Conservation (phyloP, 164 flowering plant genomes). For the Liquidambar formosana region DNA sequence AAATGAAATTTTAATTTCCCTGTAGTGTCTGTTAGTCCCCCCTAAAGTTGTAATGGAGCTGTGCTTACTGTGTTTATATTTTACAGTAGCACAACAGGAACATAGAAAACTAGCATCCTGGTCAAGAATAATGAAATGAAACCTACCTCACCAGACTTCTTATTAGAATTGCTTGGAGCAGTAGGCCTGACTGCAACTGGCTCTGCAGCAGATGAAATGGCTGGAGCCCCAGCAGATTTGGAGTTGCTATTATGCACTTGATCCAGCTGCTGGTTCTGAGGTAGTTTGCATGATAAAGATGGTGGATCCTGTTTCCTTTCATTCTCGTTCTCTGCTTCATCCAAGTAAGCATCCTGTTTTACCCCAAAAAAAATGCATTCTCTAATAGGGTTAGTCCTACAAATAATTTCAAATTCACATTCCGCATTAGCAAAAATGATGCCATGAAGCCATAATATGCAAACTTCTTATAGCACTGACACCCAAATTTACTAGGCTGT, state of each 20-base stretch:
- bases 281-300: conserved; percentile 20
- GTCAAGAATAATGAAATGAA: conserved; percentile 5
- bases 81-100: neutral
- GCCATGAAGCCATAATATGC: neutral
- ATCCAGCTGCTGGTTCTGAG: conserved; percentile 34
- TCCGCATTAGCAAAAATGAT: neutral
- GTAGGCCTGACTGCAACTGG: conserved; percentile 1
- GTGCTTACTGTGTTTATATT: neutral
- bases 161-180: conserved; percentile 27
- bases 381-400: neutral
- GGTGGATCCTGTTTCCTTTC: conserved; percentile 32
- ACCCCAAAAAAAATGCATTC: conserved; percentile 13
- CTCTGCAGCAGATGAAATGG: conserved; percentile 15
- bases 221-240: conserved; percentile 10
- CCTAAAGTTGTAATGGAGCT: no score
- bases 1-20: neutral
- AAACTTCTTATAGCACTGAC: neutral
- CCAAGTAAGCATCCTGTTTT: conserved; percentile 17
- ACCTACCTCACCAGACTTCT: conserved; percentile 50
- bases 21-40: neutral
- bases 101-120: neutral
- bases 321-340: conserved; percentile 24
- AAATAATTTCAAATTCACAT: neutral
- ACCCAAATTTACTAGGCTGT: neutral
- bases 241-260: conserved; percentile 10